These are phyloP conservation scores for Coniella vitis DNA, from an alignment of 2,329 filamentous ascomycete genomes.

Conservation along the genomic window DNA sequence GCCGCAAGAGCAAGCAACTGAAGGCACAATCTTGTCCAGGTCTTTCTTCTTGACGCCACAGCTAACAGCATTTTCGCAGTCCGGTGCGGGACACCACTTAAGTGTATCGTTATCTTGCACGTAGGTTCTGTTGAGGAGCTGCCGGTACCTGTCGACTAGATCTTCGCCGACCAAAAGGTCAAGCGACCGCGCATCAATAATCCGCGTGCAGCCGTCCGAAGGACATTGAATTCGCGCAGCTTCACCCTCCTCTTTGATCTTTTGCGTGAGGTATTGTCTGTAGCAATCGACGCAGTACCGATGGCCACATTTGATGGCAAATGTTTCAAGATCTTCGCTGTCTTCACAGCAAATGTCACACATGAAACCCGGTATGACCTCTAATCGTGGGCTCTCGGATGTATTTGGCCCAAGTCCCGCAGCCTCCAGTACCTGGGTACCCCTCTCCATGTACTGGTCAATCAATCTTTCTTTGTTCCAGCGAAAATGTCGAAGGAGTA, in stretches of 20 bases:
- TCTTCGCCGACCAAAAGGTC: constrained; percentile 63
- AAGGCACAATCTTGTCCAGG: constrained; percentile 76
- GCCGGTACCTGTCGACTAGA: constrained; percentile 62
- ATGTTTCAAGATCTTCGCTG: constrained; percentile 66
- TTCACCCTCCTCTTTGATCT: constrained; percentile 93
- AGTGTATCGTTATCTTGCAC: constrained; percentile 94
- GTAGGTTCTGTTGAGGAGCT: constrained; percentile 85
- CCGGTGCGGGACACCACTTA: constrained; percentile 97
- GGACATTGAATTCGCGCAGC: constrained; percentile 93
- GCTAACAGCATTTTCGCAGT: constrained; percentile 89
- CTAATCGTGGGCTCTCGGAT: constrained; percentile 57
- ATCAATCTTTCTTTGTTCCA: constrained; percentile 97
- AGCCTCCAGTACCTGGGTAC: constrained; percentile 71
- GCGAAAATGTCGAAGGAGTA: constrained; percentile 78
- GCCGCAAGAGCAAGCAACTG: constrained; percentile 77
- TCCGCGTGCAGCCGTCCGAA: constrained; percentile 75
- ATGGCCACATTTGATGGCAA: constrained; percentile 92
- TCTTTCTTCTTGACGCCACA: constrained; percentile 85
- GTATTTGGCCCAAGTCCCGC: constrained; percentile 69
- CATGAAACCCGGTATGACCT: constrained; percentile 67
- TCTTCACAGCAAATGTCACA: constrained; percentile 98
- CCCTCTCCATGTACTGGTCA: constrained; percentile 91
- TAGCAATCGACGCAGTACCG: constrained; percentile 93
- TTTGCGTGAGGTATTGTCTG: constrained; percentile 80
- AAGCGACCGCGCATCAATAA: constrained; percentile 85